A percentile compares a stretch with the other conserved stretches of the same genome.
Conservation (phyloP, 495 filamentous ascomycete genomes). For the Lophiotrema nucula region DNA sequence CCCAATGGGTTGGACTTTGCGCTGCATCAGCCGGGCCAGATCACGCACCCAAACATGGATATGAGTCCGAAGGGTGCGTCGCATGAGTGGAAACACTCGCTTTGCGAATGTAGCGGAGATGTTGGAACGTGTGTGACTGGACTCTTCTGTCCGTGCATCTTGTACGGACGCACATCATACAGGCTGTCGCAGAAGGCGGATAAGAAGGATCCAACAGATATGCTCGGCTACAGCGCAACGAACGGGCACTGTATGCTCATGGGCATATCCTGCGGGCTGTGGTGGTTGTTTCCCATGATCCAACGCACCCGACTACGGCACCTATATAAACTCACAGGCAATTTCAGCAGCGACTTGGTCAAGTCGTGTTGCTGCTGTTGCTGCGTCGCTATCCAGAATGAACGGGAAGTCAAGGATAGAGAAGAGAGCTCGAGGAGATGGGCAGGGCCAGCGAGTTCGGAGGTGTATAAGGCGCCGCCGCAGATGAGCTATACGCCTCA, state of each 20-base stretch:
- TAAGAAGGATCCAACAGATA: conserved; percentile 36
- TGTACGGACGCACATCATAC: conserved; percentile 35
- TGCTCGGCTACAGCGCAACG: conserved; percentile 26
- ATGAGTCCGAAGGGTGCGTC: conserved; percentile 2
- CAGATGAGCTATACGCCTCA: conserved; percentile 36
- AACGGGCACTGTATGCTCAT: conserved; percentile 36
- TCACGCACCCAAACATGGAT: conserved; percentile 40
- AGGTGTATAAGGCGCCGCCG: conserved; percentile 26
- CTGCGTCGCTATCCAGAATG: conserved; percentile 36
- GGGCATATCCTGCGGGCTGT: conserved; percentile 32
- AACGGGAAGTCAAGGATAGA: conserved; percentile 33
- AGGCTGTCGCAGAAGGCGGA: conserved; percentile 21
- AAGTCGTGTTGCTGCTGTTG: conserved; percentile 36
- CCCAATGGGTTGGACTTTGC: conserved; percentile 34
- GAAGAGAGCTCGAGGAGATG: conserved; percentile 34
- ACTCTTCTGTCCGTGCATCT: conserved; percentile 38
- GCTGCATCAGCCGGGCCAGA: conserved; percentile 39
- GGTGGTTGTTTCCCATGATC: conserved; percentile 32
- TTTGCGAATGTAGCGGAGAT: conserved; percentile 25
- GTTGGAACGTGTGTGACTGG: conserved; percentile 33
- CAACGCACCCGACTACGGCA: conserved; percentile 32
- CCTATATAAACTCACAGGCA: conserved; percentile 34
- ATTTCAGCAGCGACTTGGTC: conserved; percentile 16
- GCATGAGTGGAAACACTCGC: conserved; percentile 30
- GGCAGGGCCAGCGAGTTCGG: conserved; percentile 33